Conservation (phyloP, 257 asterid species). For the Jasminum sambac region DNA sequence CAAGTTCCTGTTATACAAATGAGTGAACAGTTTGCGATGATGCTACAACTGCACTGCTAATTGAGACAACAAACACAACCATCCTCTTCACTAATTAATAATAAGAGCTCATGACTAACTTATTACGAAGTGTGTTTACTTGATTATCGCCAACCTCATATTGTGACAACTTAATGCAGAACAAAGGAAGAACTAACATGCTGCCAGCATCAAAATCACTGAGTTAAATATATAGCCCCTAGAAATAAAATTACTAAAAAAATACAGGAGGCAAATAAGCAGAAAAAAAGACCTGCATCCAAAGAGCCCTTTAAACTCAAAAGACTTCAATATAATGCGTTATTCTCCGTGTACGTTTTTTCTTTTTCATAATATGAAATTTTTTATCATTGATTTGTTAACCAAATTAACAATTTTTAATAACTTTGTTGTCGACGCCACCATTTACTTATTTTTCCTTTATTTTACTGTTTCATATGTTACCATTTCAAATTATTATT, state of each 20-base stretch:
- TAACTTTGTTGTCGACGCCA: too few species aligned
- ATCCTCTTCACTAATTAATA: neutral
- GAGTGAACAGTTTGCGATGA: neutral
- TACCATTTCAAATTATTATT: too few species aligned
- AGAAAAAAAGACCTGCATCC: slow-evolving; percentile 71
- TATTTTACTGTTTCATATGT: too few species aligned
- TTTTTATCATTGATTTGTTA: too few species aligned
- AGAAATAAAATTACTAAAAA: neutral
- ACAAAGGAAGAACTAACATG: neutral
- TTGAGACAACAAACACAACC: neutral
- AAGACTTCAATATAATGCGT: too few species aligned
- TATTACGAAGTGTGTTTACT: neutral
- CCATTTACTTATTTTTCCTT: too few species aligned
- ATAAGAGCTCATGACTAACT: neutral
- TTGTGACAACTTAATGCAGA: neutral
- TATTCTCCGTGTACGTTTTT: too few species aligned
- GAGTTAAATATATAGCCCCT: neutral
- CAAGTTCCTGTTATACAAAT: neutral
- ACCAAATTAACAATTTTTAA: too few species aligned
- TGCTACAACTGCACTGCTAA: neutral
- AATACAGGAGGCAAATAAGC: neutral
- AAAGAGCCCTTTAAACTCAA: slow-evolving; percentile 60
- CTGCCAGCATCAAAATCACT: neutral
- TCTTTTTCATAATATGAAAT: too few species aligned
- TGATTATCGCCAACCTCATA: neutral